These are phyloP conservation scores for Pichia pseudocactophila DNA, from an alignment of 805 yeast species.

Conservation along the genomic window DNA sequence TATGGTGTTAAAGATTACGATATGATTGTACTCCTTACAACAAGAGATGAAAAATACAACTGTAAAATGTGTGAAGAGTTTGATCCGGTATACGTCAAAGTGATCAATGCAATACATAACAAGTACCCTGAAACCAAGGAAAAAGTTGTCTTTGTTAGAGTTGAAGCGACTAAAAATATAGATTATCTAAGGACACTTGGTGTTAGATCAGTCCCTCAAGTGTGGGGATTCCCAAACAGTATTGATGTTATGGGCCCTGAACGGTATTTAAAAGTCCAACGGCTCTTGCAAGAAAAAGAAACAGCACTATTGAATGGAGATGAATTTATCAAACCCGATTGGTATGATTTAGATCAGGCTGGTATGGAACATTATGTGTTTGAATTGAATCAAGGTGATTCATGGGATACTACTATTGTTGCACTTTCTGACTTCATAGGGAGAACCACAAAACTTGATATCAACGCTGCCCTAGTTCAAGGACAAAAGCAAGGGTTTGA, in stretches of 20 bases:
- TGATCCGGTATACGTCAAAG: conserved; percentile 32
- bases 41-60: conserved; percentile 32
- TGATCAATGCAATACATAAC: conserved; percentile 34
- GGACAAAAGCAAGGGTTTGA: not conserved
- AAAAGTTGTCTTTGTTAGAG: conserved; percentile 37
- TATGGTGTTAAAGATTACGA: conserved; percentile 44
- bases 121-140: conserved; percentile 34
- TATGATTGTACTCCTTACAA: conserved; percentile 44
- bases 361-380: conserved; percentile 14
- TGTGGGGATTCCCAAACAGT: conserved; percentile 51
- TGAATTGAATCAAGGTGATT: conserved; percentile 10
- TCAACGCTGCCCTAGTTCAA: conserved; percentile 1
- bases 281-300: not conserved
- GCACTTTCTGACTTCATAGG: conserved; percentile 8
- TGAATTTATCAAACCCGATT: conserved; percentile 1
- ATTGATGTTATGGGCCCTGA: conserved; percentile 8
- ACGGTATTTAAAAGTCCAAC: conserved; percentile 1
- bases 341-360: conserved; percentile 6
- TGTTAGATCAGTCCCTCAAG: conserved; percentile 49
- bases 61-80: conserved; percentile 43
- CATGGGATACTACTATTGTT: conserved; percentile 7
- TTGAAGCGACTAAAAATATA: conserved; percentile 42
- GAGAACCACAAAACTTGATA: conserved; percentile 4
- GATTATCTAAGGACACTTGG: conserved; percentile 33
- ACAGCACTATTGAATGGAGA: conserved; percentile 2